Evolutionary conservation across 2,329 filamentous ascomycete species (phyloP).

Genomic region (Hymenoscyphus albidus): DNA sequence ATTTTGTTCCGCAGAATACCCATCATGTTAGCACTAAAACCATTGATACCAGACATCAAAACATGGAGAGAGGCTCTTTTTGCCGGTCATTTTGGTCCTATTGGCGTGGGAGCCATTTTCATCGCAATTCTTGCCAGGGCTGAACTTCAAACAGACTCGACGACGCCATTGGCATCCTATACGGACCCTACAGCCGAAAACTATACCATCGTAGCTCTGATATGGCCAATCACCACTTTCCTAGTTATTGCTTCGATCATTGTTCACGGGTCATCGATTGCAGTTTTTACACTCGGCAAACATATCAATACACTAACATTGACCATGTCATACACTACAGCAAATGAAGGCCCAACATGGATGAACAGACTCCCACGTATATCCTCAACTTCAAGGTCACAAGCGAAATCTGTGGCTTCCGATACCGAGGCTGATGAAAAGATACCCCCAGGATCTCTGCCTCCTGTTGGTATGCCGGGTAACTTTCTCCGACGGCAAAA

Average conservation of each 20-base stretch:
- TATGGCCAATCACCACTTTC: constrained; percentile 95
- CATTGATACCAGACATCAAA: constrained; percentile 92
- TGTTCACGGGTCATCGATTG: constrained; percentile 95
- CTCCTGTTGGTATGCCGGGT: constrained; percentile 66
- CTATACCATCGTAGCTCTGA: constrained; percentile 72
- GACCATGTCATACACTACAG: constrained; percentile 93
- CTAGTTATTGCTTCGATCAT: constrained; percentile 91
- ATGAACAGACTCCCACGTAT: constrained; percentile 85
- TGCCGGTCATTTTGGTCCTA: constrained; percentile 95
- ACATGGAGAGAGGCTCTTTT: constrained; percentile 97
- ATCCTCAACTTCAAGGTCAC: constrained; percentile 67
- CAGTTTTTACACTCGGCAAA: constrained; percentile 95
- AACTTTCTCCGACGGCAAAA: constrained; percentile 79
- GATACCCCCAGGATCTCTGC: constrained; percentile 66
- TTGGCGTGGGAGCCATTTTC: constrained; percentile 95
- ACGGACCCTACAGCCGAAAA: constrained; percentile 51
- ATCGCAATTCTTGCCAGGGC: constrained; percentile 87
- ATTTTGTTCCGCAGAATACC: constrained; percentile 95
- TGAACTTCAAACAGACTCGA: constrained; percentile 72
- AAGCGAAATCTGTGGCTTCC: constrained; percentile 77
- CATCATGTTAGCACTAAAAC: constrained; percentile 87
- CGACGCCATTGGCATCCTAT: constrained; percentile 66
- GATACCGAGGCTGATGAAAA: constrained; percentile 68
- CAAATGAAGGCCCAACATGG: constrained; percentile 83
- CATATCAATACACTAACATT: constrained; percentile 95